These are phyloP conservation scores for Sporodiniella umbellata DNA, from an alignment of 371 early-diverging fungal species.

Conservation along the genomic window DNA sequence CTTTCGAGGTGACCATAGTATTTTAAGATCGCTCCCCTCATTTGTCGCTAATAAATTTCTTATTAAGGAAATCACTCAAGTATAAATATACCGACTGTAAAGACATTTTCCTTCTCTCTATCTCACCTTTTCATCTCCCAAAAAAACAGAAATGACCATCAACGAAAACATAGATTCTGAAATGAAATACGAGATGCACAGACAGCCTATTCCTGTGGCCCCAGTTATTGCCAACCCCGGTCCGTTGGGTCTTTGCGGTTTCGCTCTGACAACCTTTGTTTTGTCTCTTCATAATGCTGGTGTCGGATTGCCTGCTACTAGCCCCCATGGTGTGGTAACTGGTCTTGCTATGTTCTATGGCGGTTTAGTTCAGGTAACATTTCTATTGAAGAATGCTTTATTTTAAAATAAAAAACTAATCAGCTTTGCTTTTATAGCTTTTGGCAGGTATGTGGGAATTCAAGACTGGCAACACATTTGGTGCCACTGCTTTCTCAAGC, in stretches of 20 bases:
- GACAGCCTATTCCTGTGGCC: slow-evolving; percentile 12
- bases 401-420: background rate
- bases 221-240: slow-evolving; percentile 64
- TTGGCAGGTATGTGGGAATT: slow-evolving; percentile 80
- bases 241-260: slow-evolving; percentile 72
- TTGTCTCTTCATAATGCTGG: slow-evolving; percentile 66
- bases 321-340: slow-evolving; percentile 55
- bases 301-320: slow-evolving; percentile 55
- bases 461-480: slow-evolving; percentile 72
- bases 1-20: too few relatives aligned
- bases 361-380: slow-evolving; percentile 67
- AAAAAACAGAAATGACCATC: background rate
- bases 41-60: too few relatives aligned
- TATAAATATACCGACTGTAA: background rate
- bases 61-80: too few relatives aligned
- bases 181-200: slow-evolving; percentile 16
- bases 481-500: slow-evolving; percentile 77
- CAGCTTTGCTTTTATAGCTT: too few relatives aligned
- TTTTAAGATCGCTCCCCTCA: too few relatives aligned
- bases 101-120: background rate
- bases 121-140: background rate
- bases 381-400: background rate
- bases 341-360: slow-evolving; percentile 80
- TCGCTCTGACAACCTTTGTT: slow-evolving; percentile 77
- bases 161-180: slow-evolving; percentile 19